Conservation (phyloP, 139 green algal genomes). For the Tetraselmis chui region DNA sequence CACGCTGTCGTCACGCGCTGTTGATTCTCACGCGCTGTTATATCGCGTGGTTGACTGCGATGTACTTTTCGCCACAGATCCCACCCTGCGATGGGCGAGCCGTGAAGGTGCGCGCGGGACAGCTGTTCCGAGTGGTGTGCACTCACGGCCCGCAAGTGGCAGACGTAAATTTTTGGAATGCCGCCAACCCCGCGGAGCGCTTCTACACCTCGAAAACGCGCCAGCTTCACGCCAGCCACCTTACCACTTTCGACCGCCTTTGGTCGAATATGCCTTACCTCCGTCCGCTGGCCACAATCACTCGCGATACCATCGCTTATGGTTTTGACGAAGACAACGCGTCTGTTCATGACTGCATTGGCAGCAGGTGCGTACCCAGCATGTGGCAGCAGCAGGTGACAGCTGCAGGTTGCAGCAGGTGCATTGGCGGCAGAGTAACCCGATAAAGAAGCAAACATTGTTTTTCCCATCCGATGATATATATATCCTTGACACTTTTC, state of each 20-base stretch:
- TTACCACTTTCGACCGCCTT: constrained; percentile 19
- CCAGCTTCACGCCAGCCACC: constrained; percentile 24
- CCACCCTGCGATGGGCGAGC: not conserved
- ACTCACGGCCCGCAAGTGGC: constrained; percentile 20
- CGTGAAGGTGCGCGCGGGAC: constrained; percentile 11
- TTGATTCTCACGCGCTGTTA: too few relatives aligned
- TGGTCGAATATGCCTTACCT: constrained; percentile 23
- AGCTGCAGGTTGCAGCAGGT: too few relatives aligned
- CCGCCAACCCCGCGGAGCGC: constrained; percentile 20
- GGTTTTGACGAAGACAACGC: constrained; percentile 24
- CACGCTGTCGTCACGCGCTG: too few relatives aligned
- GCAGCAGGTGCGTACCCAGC: constrained; percentile 19
- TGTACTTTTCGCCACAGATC: too few relatives aligned
- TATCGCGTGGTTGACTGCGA: too few relatives aligned
- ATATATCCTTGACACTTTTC: too few relatives aligned
- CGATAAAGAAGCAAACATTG: too few relatives aligned
- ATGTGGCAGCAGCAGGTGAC: too few relatives aligned
- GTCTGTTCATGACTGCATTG: constrained; percentile 25
- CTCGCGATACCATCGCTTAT: constrained; percentile 17
- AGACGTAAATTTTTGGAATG: constrained; percentile 25
- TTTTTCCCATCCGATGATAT: too few relatives aligned
- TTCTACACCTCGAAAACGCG: constrained; percentile 25
- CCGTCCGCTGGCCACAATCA: constrained; percentile 26
- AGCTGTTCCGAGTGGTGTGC: constrained; percentile 19
- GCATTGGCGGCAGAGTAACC: too few relatives aligned